Evolutionary conservation across 2,329 filamentous ascomycete species (phyloP), one percentile per base, ranked within the genome.

Genomic region (Ophiosphaerella korrae): DNA sequence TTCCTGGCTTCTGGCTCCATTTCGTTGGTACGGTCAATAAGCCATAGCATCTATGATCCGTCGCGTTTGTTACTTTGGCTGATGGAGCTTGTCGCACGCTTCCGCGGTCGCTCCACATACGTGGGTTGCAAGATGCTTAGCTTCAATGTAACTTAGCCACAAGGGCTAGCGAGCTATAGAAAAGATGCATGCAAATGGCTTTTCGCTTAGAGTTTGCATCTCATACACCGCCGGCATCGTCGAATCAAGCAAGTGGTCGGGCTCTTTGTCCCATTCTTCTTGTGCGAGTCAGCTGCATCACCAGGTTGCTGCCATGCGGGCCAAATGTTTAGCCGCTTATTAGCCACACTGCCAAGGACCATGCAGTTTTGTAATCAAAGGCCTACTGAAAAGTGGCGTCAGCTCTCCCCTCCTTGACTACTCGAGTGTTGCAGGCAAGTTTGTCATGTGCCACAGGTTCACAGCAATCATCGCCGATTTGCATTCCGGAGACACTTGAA

Each of bases 291-390:
- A 35, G 18, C 32, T 35, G 36, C 45, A 26, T 33, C 32, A 37
- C 32, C 18, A 24, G 11, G 13, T 8, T 21, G 18, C 7, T 24
- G 29, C 11, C n/a, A 18, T 45, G 34, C 33, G 16, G 21, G n/a
- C 24, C n/a, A 35, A 14, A 42, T 13, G 32, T 36, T 42, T 48
- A 42, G 33, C 45, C 34, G 33, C n/a, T 37, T 14, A 42, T 42
- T 36, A 48, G 45, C 38, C 45, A 48, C 45, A 48, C 38, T 16
- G 45, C 45, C 45, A 48, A 48, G 45, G 16, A 7, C 31, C 12
- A 11, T 24, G 18, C 12, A 26, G n/a, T 14, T 18, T 21, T 35
- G 32, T 33, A 14, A 11, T 23, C 29, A n/a, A 29, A 23, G 29
- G 31, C 41, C n/a, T 34, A 29, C 16, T 34, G 41, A 16, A 42